These are phyloP conservation scores for Umbelopsis ramanniana DNA, from an alignment of 192 early-diverging fungal genomes.

Conservation along the genomic window DNA sequence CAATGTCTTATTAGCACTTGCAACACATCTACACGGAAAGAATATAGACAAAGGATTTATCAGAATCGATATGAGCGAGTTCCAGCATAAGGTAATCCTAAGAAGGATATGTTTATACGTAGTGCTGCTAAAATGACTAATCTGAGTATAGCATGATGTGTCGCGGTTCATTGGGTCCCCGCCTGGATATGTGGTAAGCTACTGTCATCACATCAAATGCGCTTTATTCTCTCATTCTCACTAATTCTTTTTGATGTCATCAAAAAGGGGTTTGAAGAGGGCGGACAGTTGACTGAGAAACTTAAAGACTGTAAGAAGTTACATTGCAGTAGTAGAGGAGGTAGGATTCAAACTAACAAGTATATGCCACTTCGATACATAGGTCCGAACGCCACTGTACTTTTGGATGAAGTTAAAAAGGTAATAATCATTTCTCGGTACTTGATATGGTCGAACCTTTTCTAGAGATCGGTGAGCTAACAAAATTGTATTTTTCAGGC, in stretches of 20 bases:
- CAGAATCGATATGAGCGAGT: slow-evolving; percentile 52
- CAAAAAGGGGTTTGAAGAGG: slow-evolving; percentile 47
- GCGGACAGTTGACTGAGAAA: slow-evolving; percentile 51
- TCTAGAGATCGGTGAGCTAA: neutral
- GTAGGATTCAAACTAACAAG: neutral
- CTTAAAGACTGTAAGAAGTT: slow-evolving; percentile 41
- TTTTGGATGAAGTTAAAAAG: slow-evolving; percentile 53
- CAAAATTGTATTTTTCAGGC: slow-evolving; percentile 17
- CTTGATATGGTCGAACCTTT: neutral
- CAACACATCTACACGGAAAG: slow-evolving; percentile 43
- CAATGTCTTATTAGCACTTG: slow-evolving; percentile 38
- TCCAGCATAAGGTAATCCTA: slow-evolving; percentile 40
- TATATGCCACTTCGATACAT: neutral
- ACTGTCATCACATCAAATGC: neutral
- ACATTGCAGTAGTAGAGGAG: neutral
- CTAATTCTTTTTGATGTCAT: neutral
- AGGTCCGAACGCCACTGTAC: slow-evolving; percentile 48
- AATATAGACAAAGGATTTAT: slow-evolving; percentile 45
- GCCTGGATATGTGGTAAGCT: slow-evolving; percentile 48
- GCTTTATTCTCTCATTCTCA: too few relatives aligned
- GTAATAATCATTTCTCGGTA: slow-evolving; percentile 14
- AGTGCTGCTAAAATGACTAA: neutral
- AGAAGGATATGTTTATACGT: neutral
- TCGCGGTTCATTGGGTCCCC: slow-evolving; percentile 49
- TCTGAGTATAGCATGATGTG: slow-evolving; percentile 41